phyloP scores from a whole-genome alignment of 176 grass and related monocot species.

The Aegilops bicornis region DNA sequence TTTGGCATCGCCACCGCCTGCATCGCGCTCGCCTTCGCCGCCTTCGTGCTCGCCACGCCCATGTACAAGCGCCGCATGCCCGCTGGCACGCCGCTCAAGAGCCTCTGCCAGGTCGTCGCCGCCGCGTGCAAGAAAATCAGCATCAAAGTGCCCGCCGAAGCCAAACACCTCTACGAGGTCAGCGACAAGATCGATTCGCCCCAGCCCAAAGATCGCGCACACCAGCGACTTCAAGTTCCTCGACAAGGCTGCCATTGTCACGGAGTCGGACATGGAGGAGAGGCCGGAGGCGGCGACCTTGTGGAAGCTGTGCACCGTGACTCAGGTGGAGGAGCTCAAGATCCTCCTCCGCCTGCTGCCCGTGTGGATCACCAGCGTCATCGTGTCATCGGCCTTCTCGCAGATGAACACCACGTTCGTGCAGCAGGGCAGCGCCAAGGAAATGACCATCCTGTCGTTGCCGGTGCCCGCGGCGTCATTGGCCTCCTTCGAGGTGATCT shows the following conservation, averaged over 20 bases:
- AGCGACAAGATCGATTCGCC: constrained; percentile 32
- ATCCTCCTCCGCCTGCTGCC: constrained; percentile 59
- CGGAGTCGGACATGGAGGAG: constrained; percentile 44
- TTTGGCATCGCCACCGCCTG: constrained; percentile 63
- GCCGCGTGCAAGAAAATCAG: constrained; percentile 45
- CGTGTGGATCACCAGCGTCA: constrained; percentile 59
- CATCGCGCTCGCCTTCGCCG: constrained; percentile 52
- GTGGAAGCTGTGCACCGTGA: constrained; percentile 61
- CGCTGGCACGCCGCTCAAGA: constrained; percentile 55
- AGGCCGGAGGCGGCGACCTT: constrained; percentile 18
- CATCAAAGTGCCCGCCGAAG: constrained; percentile 19
- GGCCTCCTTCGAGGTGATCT: constrained; percentile 55
- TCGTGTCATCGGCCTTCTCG: constrained; percentile 52
- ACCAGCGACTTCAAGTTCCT: constrained; percentile 50
- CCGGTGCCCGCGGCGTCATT: constrained; percentile 59
- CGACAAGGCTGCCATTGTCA: constrained; percentile 63
- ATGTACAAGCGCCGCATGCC: constrained; percentile 52
- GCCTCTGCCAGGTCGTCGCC: constrained; percentile 58
- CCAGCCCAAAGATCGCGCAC: constrained; percentile 47
- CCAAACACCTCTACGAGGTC: constrained; percentile 47
- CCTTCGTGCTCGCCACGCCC: constrained; percentile 58
- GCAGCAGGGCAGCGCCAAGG: constrained; percentile 70
- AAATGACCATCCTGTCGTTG: constrained; percentile 48
- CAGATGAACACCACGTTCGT: constrained; percentile 84
- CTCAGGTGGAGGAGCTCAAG: constrained; percentile 81